Base-by-base conservation (phyloP, 2,329 filamentous ascomycete genomes). In the Trichoderma sp. region DNA sequence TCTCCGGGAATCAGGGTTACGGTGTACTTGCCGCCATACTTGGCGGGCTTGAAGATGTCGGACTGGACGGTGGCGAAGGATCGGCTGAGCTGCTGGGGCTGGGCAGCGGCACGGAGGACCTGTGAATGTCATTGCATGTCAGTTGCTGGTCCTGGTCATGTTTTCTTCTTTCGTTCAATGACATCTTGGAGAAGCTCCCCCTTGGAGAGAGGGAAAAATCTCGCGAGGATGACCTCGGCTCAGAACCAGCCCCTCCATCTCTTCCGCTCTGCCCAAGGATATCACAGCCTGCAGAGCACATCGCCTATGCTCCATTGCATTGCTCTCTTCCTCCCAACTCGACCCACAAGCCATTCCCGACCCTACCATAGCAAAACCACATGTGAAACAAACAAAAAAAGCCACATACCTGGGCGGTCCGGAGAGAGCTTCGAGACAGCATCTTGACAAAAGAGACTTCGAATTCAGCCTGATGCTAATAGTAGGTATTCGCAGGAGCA, bases 21-120 rank as follows among this genome's bases (percentile, higher is more conserved):
- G 42, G 95, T 99, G 88, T 98, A 99, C 86, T 98, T 99, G 84
- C 94, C 93, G 81, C 95, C 95, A 82, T 94, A 98, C 87, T 98
- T 95, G 84, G 94, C 93, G 75, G 94, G 94, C 88, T 97, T 97
- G 89, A 98, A 97, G 83, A 98, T 94, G 83, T 98, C 95, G 80
- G 91, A 91, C 82, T 93, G 89, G 75, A 97, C 86, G 72, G 92
- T 97, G 75, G 93, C 92, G 80, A 93, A 90, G 75, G 83, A 82
- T 78, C 86, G 85, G 69, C 82, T 79, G 72, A 78, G 76, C 73
- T 80, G 80, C 73, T 82, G 82, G 72, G 80, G 80, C 75, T 75
- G 76, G 72, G 83, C 82, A 71, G 82, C 80, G 77, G 83, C 78
- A 78, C 84, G 82, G 74, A 87, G 81, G 80, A 84, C 81, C 85